Conservation (phyloP, 495 filamentous ascomycete genomes). For the Melanomma pulvis-pyrius region DNA sequence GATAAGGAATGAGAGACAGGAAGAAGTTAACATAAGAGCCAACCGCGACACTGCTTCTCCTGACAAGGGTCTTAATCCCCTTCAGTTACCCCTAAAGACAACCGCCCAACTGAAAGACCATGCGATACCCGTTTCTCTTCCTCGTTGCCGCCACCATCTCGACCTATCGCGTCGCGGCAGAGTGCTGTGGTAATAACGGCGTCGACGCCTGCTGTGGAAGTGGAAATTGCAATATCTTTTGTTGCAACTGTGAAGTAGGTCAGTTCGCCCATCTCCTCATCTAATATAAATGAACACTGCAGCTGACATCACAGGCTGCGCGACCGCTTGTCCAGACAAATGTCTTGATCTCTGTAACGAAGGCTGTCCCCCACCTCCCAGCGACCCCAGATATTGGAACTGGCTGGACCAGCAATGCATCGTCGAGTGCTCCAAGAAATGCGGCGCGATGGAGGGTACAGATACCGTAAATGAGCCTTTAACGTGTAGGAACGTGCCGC, state of each 20-base stretch:
- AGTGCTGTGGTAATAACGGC: conserved; percentile 1
- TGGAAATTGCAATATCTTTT: background rate
- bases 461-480: background rate
- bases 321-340: background rate
- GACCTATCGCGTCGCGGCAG: background rate
- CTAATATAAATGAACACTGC: too few species aligned
- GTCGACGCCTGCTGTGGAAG: background rate
- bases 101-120: background rate
- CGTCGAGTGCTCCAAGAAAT: background rate
- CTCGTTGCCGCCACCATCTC: background rate
- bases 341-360: background rate
- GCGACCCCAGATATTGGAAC: background rate
- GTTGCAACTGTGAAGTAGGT: background rate
- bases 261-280: background rate
- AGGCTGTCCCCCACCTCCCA: background rate
- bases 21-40: background rate
- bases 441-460: background rate
- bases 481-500: background rate
- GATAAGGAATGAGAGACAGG: background rate
- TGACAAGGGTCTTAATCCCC: background rate
- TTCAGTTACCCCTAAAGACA: background rate
- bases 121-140: background rate
- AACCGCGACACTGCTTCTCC: too few species aligned
- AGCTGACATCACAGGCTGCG: background rate
- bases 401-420: conserved; percentile 5